Base-by-base conservation (phyloP, 257 asterid species). In the Nicotiana benthamiana region DNA sequence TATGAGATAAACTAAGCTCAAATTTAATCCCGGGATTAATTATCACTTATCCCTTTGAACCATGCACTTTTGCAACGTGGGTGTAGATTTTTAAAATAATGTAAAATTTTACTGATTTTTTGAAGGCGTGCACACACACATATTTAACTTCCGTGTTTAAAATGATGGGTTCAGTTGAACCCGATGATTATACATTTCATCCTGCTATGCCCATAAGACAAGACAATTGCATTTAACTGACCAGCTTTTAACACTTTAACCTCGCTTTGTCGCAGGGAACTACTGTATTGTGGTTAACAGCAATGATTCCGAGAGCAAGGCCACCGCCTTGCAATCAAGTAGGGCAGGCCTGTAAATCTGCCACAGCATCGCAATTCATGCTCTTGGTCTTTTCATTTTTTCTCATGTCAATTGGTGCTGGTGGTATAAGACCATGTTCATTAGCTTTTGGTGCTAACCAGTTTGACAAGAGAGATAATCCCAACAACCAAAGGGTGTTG, bases 391-490 rank as follows among this genome's bases (percentile, higher is more conserved):
- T 86, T 46, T 87, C 97, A 0, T 83, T 91, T 22, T 89, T 88
- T 24, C 81, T 93, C 34, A 84, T 93, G 57, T 90, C 96, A 4
- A 40, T 93, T 51, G 97, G 97, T 12, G 91, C 93, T 2, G 96
- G 97, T 11, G 96, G 96, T n/a, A 80, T 91, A 64, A 86, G 92
- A 80, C 82, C 97, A 7, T 86, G 88, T 60, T 91, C 96, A 13
- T 81, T 90, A 22, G 96, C 97, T 7, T 93, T 93, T 84, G 97
- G 97, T 24, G 94, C 92, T 1, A 88, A 93, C 63, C 97, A 93
- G 77, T 78, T 93, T 7, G 90, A 85, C 84, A 80, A 61, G 2
- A 83, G 79, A 54, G 76, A 82, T 1, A 77, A 84, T 53, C 82
- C 79, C 24, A 68, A 83, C 57, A 91, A 87, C 36, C 86, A 80